phyloP scores from a whole-genome alignment of 2,329 filamentous ascomycete genomes.

The Cladobotryum protrusum region DNA sequence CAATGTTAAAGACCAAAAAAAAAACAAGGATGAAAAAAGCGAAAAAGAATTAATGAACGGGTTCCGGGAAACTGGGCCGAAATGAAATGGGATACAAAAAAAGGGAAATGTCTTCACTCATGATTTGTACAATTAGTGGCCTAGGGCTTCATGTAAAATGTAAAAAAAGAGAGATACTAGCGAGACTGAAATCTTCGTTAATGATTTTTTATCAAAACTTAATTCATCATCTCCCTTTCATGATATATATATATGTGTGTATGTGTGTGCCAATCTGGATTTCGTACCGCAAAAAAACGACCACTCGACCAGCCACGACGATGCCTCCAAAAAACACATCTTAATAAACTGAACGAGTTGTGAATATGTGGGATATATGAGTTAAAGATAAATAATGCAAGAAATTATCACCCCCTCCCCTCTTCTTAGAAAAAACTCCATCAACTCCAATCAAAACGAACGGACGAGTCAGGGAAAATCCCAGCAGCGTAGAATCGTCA shows the following conservation, averaged over 20 bases:
- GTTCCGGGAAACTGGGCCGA: background rate
- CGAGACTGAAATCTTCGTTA: background rate
- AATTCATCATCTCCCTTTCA: too few species aligned
- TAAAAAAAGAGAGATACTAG: constrained; percentile 1
- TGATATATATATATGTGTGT: too few species aligned
- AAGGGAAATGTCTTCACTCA: constrained; percentile 14
- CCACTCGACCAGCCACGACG: too few species aligned
- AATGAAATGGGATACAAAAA: constrained; percentile 2
- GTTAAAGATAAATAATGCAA: too few species aligned
- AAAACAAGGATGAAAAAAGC: background rate
- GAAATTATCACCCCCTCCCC: too few species aligned
- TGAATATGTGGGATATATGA: too few species aligned
- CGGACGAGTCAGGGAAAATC: background rate
- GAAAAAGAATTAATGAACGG: constrained; percentile 1
- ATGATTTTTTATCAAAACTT: background rate
- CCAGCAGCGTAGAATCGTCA: background rate
- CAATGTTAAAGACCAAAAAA: background rate
- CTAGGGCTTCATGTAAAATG: background rate
- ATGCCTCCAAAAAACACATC: too few species aligned
- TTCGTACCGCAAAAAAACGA: too few species aligned
- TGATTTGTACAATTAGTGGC: constrained; percentile 9
- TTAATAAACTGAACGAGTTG: too few species aligned
- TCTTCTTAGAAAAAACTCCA: too few species aligned
- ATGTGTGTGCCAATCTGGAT: too few species aligned
- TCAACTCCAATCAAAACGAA: background rate